These are phyloP conservation scores for Caryopteris hybrid DNA, from an alignment of 305 asterid species.

Conservation along the genomic window DNA sequence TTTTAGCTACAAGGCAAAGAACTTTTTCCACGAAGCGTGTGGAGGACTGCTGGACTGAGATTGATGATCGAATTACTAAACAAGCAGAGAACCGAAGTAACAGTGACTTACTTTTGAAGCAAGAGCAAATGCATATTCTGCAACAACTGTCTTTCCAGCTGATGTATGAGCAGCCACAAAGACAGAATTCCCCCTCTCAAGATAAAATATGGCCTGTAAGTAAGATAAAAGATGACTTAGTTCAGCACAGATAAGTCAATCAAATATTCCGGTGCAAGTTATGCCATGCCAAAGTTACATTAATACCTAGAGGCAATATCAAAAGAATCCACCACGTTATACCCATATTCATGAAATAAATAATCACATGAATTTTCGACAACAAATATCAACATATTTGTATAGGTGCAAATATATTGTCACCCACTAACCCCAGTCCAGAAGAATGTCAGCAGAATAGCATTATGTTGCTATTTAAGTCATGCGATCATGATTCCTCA, in stretches of 20 bases:
- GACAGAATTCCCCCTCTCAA: constrained; percentile 92
- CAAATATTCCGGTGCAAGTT: not conserved
- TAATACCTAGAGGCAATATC: not conserved
- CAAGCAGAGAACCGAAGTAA: constrained; percentile 16
- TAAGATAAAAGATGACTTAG: constrained; percentile 15
- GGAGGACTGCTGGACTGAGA: not conserved
- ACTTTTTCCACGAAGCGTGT: not conserved
- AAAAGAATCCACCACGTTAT: not conserved
- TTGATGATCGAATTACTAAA: not conserved
- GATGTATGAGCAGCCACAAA: constrained; percentile 99
- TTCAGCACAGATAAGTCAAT: constrained; percentile 4
- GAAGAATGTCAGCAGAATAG: constrained; percentile 9
- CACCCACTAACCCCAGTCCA: not conserved
- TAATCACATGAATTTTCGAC: not conserved
- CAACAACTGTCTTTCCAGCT: constrained; percentile 97
- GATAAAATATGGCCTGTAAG: constrained; percentile 87
- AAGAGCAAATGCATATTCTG: constrained; percentile 98
- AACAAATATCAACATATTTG: not conserved
- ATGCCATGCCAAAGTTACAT: constrained; percentile 1
- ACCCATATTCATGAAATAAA: constrained; percentile 3
- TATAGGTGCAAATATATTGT: constrained; percentile 2
- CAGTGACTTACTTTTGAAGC: constrained; percentile 73
- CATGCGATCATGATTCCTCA: not conserved
- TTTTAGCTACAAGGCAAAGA: not conserved
- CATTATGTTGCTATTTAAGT: constrained; percentile 8